These are phyloP conservation scores for Aspergillus aculeatinus DNA, from an alignment of 2,329 filamentous ascomycete species.

Conservation along the genomic window DNA sequence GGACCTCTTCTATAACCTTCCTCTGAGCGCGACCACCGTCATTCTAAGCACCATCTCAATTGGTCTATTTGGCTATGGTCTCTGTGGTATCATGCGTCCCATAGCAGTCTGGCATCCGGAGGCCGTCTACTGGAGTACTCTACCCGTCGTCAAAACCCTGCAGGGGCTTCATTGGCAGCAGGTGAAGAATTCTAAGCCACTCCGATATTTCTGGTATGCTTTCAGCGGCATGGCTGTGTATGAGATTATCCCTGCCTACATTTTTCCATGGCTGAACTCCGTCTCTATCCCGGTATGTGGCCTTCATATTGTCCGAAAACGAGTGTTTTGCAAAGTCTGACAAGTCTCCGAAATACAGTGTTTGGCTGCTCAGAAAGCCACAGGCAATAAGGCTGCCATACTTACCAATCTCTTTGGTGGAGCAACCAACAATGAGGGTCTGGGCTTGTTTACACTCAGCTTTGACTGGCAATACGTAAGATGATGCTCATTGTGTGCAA, in stretches of 20 bases:
- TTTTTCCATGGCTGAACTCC: slow-evolving; percentile 25
- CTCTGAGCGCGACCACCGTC: slow-evolving; percentile 45
- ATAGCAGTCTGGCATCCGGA: slow-evolving; percentile 58
- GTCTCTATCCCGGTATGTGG: slow-evolving; percentile 19
- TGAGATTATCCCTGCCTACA: slow-evolving; percentile 28
- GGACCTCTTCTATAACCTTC: slow-evolving; percentile 43
- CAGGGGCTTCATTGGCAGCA: slow-evolving; percentile 37
- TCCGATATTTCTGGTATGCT: slow-evolving; percentile 35
- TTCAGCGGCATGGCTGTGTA: slow-evolving; percentile 22
- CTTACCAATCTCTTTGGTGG: slow-evolving; percentile 26
- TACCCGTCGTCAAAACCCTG: slow-evolving; percentile 35
- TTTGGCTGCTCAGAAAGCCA: slow-evolving; percentile 15
- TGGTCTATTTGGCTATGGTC: slow-evolving; percentile 56
- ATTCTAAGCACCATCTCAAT: slow-evolving; percentile 55
- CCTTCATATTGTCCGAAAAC: not conserved
- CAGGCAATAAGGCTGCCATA: slow-evolving; percentile 5
- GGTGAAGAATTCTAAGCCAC: slow-evolving; percentile 25
- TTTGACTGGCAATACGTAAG: slow-evolving; percentile 29
- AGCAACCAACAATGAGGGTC: slow-evolving; percentile 25
- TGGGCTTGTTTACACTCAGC: slow-evolving; percentile 25
- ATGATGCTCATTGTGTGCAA: slow-evolving; percentile 15
- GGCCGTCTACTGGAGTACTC: slow-evolving; percentile 56
- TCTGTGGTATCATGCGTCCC: slow-evolving; percentile 55
- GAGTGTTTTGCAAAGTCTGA: not conserved
- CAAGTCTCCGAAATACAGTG: slow-evolving; percentile 1